Evolutionary conservation across 2,329 filamentous ascomycete genomes (phyloP).

Genomic region (Colletotrichum sp.): DNA sequence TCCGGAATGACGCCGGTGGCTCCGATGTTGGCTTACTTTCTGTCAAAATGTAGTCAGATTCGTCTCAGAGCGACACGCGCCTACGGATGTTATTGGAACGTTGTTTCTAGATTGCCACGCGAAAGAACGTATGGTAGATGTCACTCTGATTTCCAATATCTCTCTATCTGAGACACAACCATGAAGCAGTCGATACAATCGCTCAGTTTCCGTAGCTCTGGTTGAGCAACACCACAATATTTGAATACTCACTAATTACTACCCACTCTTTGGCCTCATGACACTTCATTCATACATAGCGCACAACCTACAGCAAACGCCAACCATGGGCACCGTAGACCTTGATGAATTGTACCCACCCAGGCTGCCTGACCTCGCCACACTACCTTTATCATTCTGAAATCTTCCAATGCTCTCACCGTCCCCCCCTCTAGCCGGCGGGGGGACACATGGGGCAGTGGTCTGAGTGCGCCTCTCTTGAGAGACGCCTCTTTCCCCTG

Average conservation of each 20-base stretch:
- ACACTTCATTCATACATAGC: neutral
- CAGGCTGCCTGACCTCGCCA: neutral
- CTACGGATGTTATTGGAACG: neutral
- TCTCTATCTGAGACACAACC: neutral
- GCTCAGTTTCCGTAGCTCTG: neutral
- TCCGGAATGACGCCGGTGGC: neutral
- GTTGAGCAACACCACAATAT: neutral
- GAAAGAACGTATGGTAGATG: neutral
- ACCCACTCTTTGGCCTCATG: neutral
- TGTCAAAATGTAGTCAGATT: neutral
- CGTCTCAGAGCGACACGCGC: neutral
- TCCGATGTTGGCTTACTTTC: neutral
- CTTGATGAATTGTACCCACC: neutral
- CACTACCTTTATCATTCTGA: neutral
- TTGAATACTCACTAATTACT: neutral
- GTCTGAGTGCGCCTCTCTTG: neutral
- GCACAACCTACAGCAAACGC: neutral
- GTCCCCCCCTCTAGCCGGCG: neutral
- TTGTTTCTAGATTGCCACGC: accelerated
- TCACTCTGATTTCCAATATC: neutral
- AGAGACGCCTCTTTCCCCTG: neutral
- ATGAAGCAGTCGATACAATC: neutral
- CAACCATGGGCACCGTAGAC: neutral
- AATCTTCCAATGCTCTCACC: neutral
- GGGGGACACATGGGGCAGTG: neutral